phyloP scores from a whole-genome alignment of 805 yeast genomes.

The Saccharomycopsis lassenensis region DNA sequence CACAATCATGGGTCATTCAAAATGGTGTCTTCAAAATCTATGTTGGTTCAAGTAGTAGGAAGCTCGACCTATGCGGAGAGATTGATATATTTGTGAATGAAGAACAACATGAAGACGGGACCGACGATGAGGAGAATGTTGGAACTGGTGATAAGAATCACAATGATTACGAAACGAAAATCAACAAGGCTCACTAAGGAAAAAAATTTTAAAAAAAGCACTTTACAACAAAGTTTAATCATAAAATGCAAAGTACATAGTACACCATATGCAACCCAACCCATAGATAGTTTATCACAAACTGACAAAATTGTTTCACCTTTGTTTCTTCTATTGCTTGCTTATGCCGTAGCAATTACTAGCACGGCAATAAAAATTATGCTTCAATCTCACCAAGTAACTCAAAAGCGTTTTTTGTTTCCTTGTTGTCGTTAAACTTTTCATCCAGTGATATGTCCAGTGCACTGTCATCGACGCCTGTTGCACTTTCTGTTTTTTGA shows the following conservation, averaged over 20 bases:
- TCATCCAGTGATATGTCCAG: no score
- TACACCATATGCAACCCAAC: no score
- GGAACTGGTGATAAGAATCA: constrained; percentile 1
- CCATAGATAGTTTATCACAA: no score
- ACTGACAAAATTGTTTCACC: no score
- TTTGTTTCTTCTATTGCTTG: no score
- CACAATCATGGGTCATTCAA: constrained; percentile 48
- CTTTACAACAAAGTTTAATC: no score
- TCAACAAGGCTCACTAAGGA: no score
- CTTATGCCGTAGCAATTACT: no score
- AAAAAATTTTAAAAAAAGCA: no score
- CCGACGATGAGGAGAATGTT: not conserved
- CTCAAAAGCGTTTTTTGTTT: not conserved
- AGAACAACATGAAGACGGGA: no score
- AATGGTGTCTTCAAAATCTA: constrained; percentile 44
- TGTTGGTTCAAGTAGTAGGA: constrained; percentile 32
- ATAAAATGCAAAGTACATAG: no score
- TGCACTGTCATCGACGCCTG: constrained; percentile 10
- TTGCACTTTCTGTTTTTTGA: constrained; percentile 1
- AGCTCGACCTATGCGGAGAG: constrained; percentile 16
- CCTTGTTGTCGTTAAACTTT: constrained; percentile 5
- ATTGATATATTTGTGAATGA: constrained; percentile 9
- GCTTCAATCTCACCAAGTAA: constrained; percentile 17
- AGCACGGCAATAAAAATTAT: constrained; percentile 2
- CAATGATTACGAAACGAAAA: not conserved